These are phyloP conservation scores for Xanthoconium separans DNA, from an alignment of 1,284 basidiomycete genomes.

Conservation along the genomic window DNA sequence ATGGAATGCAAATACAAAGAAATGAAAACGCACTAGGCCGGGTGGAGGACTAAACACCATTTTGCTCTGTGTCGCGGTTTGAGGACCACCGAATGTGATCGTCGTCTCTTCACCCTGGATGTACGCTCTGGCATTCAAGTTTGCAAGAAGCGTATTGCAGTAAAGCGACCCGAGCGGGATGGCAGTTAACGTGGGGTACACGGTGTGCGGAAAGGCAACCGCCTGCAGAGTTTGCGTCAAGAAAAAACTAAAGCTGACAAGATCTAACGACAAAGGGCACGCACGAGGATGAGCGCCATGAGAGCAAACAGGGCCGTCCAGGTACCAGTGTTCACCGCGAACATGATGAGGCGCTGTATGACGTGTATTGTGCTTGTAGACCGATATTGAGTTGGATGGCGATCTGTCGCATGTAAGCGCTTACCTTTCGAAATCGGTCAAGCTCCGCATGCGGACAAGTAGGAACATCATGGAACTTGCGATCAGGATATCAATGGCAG, in stretches of 20 bases:
- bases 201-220: not conserved
- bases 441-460: conserved; percentile 2
- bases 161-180: conserved; percentile 12
- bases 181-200: not conserved
- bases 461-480: conserved; percentile 3
- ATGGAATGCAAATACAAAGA: no score
- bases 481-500: conserved; percentile 8
- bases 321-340: conserved; percentile 14
- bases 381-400: not conserved
- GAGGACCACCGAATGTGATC: fast-evolving
- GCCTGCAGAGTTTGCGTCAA: not conserved
- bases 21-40: no score
- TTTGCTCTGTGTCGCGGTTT: not conserved
- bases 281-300: conserved; percentile 10
- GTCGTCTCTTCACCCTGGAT: not conserved
- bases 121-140: conserved; percentile 14
- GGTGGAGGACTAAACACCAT: not conserved
- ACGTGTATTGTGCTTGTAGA: not conserved
- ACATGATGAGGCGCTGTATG: conserved; percentile 11
- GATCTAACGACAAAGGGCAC: not conserved
- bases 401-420: not conserved
- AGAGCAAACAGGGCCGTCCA: conserved; percentile 16
- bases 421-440: not conserved
- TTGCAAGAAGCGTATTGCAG: conserved; percentile 17
- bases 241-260: no score